A percentile compares a stretch with the other conserved stretches of the same genome.
These are phyloP conservation scores for Gastrolobium villosum DNA, from an alignment of 306 rosid genomes.

Conservation along the genomic window DNA sequence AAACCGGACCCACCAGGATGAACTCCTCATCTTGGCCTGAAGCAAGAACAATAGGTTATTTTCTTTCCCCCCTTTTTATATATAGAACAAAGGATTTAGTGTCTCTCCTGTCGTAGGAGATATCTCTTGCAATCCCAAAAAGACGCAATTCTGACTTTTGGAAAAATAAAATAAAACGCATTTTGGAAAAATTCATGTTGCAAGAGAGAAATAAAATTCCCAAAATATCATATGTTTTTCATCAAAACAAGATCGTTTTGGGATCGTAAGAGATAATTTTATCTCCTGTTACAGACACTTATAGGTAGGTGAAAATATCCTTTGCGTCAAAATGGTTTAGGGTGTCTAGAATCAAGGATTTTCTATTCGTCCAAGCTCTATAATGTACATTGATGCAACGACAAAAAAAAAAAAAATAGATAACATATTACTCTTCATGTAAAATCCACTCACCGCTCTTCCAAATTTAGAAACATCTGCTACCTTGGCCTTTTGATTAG, in stretches of 20 bases:
- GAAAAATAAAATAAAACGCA: too few relatives aligned
- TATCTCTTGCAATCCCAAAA: too few relatives aligned
- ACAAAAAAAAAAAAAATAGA: not conserved
- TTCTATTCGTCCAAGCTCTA: slow-evolving; percentile 18
- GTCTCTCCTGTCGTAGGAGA: too few relatives aligned
- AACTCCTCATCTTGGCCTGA: slow-evolving; percentile 84
- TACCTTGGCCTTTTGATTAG: slow-evolving; percentile 65
- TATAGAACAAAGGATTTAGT: not conserved
- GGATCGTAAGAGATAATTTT: too few relatives aligned
- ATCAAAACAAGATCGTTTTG: too few relatives aligned
- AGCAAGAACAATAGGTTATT: slow-evolving; percentile 28
- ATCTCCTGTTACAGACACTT: too few relatives aligned
- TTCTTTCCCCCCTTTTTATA: not conserved
- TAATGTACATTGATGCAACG: not conserved
- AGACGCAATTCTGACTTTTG: too few relatives aligned
- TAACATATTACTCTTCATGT: slow-evolving; percentile 34
- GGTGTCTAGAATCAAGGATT: slow-evolving; percentile 6
- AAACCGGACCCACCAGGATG: slow-evolving; percentile 72
- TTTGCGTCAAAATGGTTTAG: slow-evolving; percentile 22
- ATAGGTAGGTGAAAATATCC: not conserved
- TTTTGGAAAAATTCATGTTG: too few relatives aligned
- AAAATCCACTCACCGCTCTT: slow-evolving; percentile 68
- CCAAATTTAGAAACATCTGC: slow-evolving; percentile 78
- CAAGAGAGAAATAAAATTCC: not conserved
- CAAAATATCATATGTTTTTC: too few relatives aligned